These are phyloP conservation scores for Penicillium alfredii DNA, from an alignment of 495 filamentous ascomycete genomes.

Conservation along the genomic window DNA sequence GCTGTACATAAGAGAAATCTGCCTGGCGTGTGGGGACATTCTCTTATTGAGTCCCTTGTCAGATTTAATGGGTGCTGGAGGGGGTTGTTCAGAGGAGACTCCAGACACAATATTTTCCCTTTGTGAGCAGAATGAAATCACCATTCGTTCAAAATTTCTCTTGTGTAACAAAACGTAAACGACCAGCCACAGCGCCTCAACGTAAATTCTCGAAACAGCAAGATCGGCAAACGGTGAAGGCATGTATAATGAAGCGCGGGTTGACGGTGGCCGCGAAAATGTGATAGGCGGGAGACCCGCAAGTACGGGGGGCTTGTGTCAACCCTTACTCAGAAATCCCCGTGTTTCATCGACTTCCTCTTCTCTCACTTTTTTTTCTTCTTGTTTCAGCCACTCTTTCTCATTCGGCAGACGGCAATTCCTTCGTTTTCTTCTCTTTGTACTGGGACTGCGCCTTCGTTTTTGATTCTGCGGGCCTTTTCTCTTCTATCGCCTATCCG, in stretches of 20 bases:
- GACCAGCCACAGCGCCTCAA: no score
- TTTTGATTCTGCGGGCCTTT: no score
- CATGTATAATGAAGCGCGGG: constrained; percentile 20
- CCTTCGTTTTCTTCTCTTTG: background rate
- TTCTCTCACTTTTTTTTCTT: no score
- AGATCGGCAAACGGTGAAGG: constrained; percentile 27
- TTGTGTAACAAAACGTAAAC: no score
- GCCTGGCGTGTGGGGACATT: constrained; percentile 13
- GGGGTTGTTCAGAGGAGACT: constrained; percentile 19
- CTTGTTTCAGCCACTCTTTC: constrained; percentile 25
- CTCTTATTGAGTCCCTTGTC: constrained; percentile 13
- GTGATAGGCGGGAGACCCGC: constrained; percentile 18
- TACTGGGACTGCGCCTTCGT: constrained; percentile 4
- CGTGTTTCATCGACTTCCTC: no score
- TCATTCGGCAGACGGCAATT: no score
- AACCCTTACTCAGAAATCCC: constrained; percentile 13
- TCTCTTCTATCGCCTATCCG: no score
- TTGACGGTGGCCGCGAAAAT: constrained; percentile 9
- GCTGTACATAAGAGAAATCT: constrained; percentile 34
- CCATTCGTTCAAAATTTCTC: background rate
- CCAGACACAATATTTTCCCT: constrained; percentile 30
- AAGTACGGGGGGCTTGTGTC: constrained; percentile 6
- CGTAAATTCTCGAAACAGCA: constrained; percentile 7
- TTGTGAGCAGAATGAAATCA: constrained; percentile 22
- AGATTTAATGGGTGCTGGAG: constrained; percentile 24